These are phyloP conservation scores for Oenanthe javanica DNA, from an alignment of 140 eudicot genomes.

Conservation along the genomic window DNA sequence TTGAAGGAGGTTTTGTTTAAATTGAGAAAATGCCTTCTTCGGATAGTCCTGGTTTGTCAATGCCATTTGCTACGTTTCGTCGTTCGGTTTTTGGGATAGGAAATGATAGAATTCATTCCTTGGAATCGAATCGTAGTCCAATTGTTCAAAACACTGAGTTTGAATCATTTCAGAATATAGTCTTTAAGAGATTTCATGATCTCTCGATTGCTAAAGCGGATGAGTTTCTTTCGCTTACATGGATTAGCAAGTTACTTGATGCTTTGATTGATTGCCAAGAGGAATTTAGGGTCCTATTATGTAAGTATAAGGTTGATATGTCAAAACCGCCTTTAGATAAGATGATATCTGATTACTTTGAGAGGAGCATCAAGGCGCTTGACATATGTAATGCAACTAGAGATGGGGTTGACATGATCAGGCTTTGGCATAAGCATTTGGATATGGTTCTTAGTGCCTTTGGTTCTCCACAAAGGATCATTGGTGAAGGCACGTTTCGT, in stretches of 20 bases:
- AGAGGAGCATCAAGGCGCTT: conserved; percentile 64
- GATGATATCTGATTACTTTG: conserved; percentile 44
- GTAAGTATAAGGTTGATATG: conserved; percentile 29
- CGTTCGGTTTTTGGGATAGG: conserved; percentile 50
- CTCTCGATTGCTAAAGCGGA: conserved; percentile 45
- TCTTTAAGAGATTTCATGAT: conserved; percentile 30
- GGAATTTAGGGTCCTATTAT: conserved; percentile 37
- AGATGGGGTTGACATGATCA: conserved; percentile 64
- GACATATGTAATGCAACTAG: conserved; percentile 83
- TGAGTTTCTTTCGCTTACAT: conserved; percentile 54
- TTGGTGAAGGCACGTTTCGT: conserved; percentile 59
- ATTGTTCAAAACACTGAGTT: conserved; percentile 28
- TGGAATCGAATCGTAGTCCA: conserved; percentile 32
- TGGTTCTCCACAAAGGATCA: conserved; percentile 40
- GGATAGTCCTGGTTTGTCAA: conserved; percentile 26
- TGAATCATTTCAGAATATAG: conserved; percentile 47
- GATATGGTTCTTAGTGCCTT: conserved; percentile 56
- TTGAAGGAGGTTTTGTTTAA: background rate
- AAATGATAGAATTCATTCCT: conserved; percentile 48
- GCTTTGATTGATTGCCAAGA: conserved; percentile 54
- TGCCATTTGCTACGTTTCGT: conserved; percentile 55
- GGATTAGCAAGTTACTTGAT: conserved; percentile 61
- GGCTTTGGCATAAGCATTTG: conserved; percentile 63
- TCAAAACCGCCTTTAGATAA: conserved; percentile 53
- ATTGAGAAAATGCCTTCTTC: conserved; percentile 49